Conservation (phyloP, 306 rosid genomes). For the Pueraria montana region DNA sequence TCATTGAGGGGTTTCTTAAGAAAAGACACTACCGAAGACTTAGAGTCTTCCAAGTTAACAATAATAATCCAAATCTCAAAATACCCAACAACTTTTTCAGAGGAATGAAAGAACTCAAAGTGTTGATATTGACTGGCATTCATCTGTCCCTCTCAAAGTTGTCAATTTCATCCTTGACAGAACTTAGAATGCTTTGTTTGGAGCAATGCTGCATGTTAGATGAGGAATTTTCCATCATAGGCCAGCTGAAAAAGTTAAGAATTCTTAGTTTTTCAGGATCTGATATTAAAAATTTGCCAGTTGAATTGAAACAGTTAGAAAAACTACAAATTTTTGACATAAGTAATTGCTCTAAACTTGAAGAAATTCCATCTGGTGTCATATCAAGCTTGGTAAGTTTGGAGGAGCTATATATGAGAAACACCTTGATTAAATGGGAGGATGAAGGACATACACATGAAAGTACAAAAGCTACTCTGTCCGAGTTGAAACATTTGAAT, state of each 20-base stretch:
- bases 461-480: conserved; percentile 34
- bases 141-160: not conserved
- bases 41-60: conserved; percentile 21
- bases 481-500: conserved; percentile 49
- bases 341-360: conserved; percentile 49
- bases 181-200: conserved; percentile 51
- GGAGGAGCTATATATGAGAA: conserved; percentile 57
- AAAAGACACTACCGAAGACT: not conserved
- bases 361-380: conserved; percentile 44
- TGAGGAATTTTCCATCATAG: conserved; percentile 42
- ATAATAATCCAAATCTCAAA: not conserved
- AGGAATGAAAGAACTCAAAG: conserved; percentile 42
- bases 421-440: conserved; percentile 49
- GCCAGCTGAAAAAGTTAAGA: conserved; percentile 49
- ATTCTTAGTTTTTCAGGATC: conserved; percentile 57
- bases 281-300: conserved; percentile 42
- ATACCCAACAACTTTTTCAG: conserved; percentile 27
- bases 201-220: conserved; percentile 40
- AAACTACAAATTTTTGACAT: conserved; percentile 56
- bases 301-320: conserved; percentile 46
- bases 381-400: conserved; percentile 49
- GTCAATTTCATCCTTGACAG: conserved; percentile 31
- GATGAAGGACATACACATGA: not conserved
- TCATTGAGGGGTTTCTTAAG: conserved; percentile 20
- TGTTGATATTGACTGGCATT: conserved; percentile 35